Percentiles rank a stretch among this genome's conserved stretches.
Conservation (phyloP, 2,329 filamentous ascomycete genomes). For the Curvularia verruculosa region DNA sequence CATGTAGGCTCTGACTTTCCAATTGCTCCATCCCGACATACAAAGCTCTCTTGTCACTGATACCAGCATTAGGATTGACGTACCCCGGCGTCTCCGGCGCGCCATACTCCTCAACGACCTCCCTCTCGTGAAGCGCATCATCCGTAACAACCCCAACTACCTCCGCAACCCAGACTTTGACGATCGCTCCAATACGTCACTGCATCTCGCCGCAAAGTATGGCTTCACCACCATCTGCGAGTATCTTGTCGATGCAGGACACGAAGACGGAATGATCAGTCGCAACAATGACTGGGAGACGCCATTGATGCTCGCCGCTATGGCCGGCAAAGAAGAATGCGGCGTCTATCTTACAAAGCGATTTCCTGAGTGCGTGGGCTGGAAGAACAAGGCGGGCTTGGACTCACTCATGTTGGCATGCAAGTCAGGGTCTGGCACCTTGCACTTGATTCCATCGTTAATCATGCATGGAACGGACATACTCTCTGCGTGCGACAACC, state of each 20-base stretch:
- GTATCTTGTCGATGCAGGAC: constrained; percentile 73
- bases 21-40: neutral
- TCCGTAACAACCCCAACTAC: constrained; percentile 71
- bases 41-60: neutral
- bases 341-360: constrained; percentile 72
- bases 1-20: constrained; percentile 30
- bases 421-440: constrained; percentile 47
- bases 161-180: constrained; percentile 81
- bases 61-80: constrained; percentile 68
- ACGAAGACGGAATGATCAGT: constrained; percentile 74
- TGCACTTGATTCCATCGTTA: constrained; percentile 53
- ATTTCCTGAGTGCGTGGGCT: constrained; percentile 67
- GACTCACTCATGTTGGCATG: constrained; percentile 63
- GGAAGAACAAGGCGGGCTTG: constrained; percentile 69
- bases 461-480: constrained; percentile 41
- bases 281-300: constrained; percentile 82
- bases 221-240: constrained; percentile 73
- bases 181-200: constrained; percentile 78
- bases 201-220: constrained; percentile 79
- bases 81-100: constrained; percentile 76
- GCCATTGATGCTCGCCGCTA: constrained; percentile 78
- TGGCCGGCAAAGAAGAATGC: constrained; percentile 71
- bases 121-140: constrained; percentile 76
- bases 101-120: constrained; percentile 79
- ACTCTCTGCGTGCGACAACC: constrained; percentile 59